Evolutionary conservation across 1,139 yeast genomes (phyloP).

Genomic region (Protomyces inundatus): DNA sequence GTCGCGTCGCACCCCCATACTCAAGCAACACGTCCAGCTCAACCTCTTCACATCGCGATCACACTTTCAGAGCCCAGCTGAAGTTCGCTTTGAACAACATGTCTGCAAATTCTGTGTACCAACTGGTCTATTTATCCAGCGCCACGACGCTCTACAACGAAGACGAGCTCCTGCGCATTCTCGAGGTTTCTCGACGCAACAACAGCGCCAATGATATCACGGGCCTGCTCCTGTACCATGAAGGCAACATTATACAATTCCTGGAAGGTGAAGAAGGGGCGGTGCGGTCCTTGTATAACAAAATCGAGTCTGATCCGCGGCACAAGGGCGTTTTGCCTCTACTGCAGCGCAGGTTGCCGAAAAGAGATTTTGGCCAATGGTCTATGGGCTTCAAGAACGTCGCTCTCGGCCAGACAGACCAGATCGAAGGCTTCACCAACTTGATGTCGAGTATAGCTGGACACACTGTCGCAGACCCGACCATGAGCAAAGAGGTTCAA

Average conservation of each 20-base stretch:
- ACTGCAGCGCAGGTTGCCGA: constrained; percentile 3
- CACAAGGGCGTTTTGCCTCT: constrained; percentile 22
- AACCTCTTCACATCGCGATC: too few relatives aligned
- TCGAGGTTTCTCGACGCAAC: constrained; percentile 12
- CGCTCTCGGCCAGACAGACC: constrained; percentile 1
- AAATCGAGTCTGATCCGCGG: constrained; percentile 11
- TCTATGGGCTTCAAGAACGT: constrained; percentile 21
- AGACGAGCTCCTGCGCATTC: constrained; percentile 8
- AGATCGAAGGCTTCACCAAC: constrained; percentile 16
- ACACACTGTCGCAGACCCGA: constrained; percentile 22
- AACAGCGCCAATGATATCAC: constrained; percentile 5
- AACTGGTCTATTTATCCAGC: constrained; percentile 19
- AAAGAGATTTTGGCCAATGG: constrained; percentile 19
- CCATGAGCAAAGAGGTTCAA: constrained; percentile 19
- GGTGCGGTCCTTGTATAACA: constrained; percentile 6
- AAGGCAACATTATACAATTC: constrained; percentile 23
- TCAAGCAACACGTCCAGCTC: too few relatives aligned
- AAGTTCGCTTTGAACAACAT: too few relatives aligned
- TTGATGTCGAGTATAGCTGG: constrained; percentile 10
- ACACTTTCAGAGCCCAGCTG: too few relatives aligned
- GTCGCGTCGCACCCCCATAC: too few relatives aligned
- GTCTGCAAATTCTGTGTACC: neutral
- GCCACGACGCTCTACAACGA: constrained; percentile 2
- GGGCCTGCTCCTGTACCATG: constrained; percentile 20
- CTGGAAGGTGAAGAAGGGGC: constrained; percentile 12